A percentile compares a stretch with the other conserved stretches of the same genome.
phyloP scores from a whole-genome alignment of 768 basidiomycete species.

The Suillus weaverae region DNA sequence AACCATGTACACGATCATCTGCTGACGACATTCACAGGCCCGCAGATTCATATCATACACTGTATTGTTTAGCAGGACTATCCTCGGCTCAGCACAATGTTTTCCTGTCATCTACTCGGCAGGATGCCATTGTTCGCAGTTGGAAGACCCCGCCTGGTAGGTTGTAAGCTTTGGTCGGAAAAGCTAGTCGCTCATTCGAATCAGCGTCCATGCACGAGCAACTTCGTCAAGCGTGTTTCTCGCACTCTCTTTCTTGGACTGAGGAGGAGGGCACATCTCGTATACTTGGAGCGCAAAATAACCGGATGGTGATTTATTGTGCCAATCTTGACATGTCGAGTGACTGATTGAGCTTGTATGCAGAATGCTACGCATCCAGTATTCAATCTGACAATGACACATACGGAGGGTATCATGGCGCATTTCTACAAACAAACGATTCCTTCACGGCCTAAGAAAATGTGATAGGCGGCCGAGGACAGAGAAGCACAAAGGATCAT shows the following conservation, averaged over 20 bases:
- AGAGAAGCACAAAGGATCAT: not conserved
- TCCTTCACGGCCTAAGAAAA: conserved; percentile 32
- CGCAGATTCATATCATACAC: conserved; percentile 95
- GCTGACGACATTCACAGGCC: conserved; percentile 44
- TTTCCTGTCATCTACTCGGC: conserved; percentile 42
- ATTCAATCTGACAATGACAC: conserved; percentile 72
- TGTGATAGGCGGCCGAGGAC: not conserved
- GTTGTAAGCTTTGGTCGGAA: not conserved
- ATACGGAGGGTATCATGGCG: conserved; percentile 64
- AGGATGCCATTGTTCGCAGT: conserved; percentile 30
- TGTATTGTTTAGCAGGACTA: conserved; percentile 89
- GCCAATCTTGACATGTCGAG: not conserved
- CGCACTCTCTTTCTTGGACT: conserved; percentile 59
- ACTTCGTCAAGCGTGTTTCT: conserved; percentile 50
- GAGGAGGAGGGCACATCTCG: conserved; percentile 62
- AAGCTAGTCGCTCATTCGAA: not conserved
- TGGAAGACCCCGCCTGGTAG: conserved; percentile 39
- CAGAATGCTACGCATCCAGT: conserved; percentile 84
- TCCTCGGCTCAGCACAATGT: conserved; percentile 86
- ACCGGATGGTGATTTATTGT: conserved; percentile 55
- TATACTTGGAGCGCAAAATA: conserved; percentile 59
- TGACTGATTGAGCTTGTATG: not conserved
- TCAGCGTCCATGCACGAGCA: conserved; percentile 24
- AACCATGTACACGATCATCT: not conserved
- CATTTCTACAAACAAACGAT: conserved; percentile 69